Evolutionary conservation across 2,329 filamentous ascomycete genomes (phyloP).

Genomic region (Epichloe gansuensis): DNA sequence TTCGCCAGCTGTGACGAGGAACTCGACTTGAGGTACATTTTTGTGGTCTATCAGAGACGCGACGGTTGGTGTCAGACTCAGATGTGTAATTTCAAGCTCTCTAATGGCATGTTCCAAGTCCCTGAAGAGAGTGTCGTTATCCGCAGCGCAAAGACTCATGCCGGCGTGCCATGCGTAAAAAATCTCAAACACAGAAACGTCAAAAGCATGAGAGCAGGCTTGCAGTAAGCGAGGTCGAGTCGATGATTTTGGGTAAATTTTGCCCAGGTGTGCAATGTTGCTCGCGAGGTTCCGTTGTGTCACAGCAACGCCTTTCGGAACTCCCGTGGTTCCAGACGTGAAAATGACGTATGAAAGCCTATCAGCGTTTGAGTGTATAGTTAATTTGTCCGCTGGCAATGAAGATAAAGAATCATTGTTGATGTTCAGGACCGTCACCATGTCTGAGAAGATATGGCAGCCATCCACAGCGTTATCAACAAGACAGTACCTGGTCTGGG

Average conservation of each 20-base stretch:
- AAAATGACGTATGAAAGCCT: conserved; percentile 66
- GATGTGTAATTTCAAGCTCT: conserved; percentile 54
- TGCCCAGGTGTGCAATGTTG: conserved; percentile 55
- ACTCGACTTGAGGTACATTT: conserved; percentile 57
- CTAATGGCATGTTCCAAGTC: conserved; percentile 59
- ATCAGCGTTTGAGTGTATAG: conserved; percentile 26
- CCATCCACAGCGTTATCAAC: conserved; percentile 20
- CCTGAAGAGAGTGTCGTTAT: conserved; percentile 59
- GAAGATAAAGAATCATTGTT: conserved; percentile 13
- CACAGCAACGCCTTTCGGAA: conserved; percentile 67
- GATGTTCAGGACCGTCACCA: conserved; percentile 22
- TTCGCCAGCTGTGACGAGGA: conserved; percentile 73
- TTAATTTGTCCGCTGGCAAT: conserved; percentile 24
- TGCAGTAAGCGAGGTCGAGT: conserved; percentile 54
- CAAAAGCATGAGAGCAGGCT: conserved; percentile 73
- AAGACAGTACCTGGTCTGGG: conserved; percentile 35
- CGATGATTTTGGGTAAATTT: conserved; percentile 46
- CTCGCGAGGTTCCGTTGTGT: conserved; percentile 64
- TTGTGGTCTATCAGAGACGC: conserved; percentile 58
- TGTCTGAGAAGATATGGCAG: conserved; percentile 6
- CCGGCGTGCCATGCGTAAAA: conserved; percentile 72
- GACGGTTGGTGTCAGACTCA: conserved; percentile 77
- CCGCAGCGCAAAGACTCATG: conserved; percentile 64
- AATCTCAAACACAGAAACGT: conserved; percentile 82
- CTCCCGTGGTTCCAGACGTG: conserved; percentile 71